These are phyloP conservation scores for Dendrocalamus latiflorus DNA, from an alignment of 202 grass and related monocot genomes.

Conservation along the genomic window DNA sequence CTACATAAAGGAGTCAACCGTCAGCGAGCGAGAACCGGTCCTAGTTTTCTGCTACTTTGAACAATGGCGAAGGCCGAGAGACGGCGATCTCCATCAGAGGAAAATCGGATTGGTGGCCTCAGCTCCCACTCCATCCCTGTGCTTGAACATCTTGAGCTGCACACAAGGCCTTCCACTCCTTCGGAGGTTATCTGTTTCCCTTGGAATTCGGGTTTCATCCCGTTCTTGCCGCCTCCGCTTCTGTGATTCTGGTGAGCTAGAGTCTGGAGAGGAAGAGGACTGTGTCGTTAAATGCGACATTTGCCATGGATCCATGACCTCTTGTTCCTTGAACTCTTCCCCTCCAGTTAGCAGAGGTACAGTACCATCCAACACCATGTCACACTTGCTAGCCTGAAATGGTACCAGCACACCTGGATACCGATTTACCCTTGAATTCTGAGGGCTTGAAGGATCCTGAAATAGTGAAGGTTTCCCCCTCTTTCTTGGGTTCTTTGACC, in stretches of 20 bases:
- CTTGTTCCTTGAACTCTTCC: slow-evolving; percentile 24
- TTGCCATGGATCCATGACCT: slow-evolving; percentile 20
- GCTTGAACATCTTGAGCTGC: slow-evolving; percentile 56
- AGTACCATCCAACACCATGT: slow-evolving; percentile 26
- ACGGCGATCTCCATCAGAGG: not conserved
- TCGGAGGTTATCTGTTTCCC: slow-evolving; percentile 8
- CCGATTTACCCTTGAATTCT: not conserved
- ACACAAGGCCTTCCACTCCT: slow-evolving; percentile 37
- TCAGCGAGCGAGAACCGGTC: not conserved
- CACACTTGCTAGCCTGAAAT: slow-evolving; percentile 20
- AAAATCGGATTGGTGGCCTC: slow-evolving; percentile 31
- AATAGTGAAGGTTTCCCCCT: slow-evolving; percentile 6
- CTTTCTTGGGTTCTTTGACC: slow-evolving; percentile 45
- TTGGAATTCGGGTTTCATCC: not conserved
- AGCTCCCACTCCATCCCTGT: slow-evolving; percentile 34
- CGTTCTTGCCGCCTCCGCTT: not conserved
- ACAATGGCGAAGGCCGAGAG: not conserved
- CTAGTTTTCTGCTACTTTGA: slow-evolving; percentile 21
- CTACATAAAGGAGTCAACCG: no score
- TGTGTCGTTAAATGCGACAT: slow-evolving; percentile 1
- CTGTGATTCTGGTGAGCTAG: slow-evolving; percentile 21
- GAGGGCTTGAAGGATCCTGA: slow-evolving; percentile 37
- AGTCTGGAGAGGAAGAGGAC: slow-evolving; percentile 31
- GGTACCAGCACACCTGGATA: not conserved
- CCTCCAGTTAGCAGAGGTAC: slow-evolving; percentile 9